A percentile compares a stretch with the other conserved stretches of the same genome.
Evolutionary conservation across 2,329 filamentous ascomycete species (phyloP).

Genomic region (Metarhizium anisopliae): DNA sequence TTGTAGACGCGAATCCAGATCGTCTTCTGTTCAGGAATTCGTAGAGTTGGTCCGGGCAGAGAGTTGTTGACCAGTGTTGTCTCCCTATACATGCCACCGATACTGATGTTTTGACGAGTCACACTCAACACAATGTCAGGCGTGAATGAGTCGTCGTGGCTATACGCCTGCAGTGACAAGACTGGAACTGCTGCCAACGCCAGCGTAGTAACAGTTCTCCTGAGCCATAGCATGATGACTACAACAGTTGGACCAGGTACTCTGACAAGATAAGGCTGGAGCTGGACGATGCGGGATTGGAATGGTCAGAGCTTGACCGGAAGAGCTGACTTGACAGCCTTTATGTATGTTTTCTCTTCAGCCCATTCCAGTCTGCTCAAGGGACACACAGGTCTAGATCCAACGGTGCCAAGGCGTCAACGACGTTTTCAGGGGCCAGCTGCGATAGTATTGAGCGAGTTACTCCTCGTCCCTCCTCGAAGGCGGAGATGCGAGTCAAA

Average conservation of each 20-base stretch:
- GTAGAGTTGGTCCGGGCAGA: slow-evolving; percentile 39
- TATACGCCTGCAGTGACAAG: neutral
- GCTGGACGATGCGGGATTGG: too few relatives aligned
- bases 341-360: neutral
- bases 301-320: neutral
- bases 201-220: neutral
- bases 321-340: neutral
- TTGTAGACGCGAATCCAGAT: slow-evolving; percentile 53
- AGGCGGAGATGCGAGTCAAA: neutral
- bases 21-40: slow-evolving; percentile 33
- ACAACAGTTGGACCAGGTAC: neutral
- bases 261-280: neutral
- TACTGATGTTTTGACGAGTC: slow-evolving; percentile 26
- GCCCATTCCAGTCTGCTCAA: neutral
- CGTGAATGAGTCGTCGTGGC: slow-evolving; percentile 19
- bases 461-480: too few relatives aligned
- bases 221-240: neutral
- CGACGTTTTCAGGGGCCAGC: too few relatives aligned
- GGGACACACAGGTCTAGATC: too few relatives aligned
- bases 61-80: slow-evolving; percentile 41
- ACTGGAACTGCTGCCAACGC: neutral
- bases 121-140: slow-evolving; percentile 40
- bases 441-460: too few relatives aligned
- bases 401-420: too few relatives aligned
- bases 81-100: slow-evolving; percentile 10